A percentile compares a stretch with the other conserved stretches of the same genome.
Conservation (phyloP, 1,139 yeast genomes). For the Nakaseomyces kungkrabaensis region DNA sequence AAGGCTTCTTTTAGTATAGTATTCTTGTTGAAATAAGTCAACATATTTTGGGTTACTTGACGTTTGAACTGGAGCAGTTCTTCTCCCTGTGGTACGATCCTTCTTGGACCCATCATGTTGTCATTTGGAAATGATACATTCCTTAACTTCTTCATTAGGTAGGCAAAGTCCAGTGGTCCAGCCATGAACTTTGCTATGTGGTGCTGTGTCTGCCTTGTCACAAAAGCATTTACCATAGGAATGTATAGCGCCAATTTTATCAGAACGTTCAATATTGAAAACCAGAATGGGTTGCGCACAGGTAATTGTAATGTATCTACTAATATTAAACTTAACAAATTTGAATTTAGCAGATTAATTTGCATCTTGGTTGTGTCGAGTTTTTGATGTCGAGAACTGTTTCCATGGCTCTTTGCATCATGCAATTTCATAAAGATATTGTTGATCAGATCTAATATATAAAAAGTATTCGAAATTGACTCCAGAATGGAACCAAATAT, state of each 20-base stretch:
- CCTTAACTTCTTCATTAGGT: slow-evolving; percentile 8
- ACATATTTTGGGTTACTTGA: neutral
- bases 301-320: slow-evolving; percentile 14
- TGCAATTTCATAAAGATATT: neutral
- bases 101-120: slow-evolving; percentile 20
- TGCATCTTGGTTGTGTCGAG: neutral
- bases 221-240: neutral
- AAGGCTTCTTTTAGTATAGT: neutral
- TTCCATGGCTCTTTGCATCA: neutral
- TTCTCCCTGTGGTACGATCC: slow-evolving; percentile 16
- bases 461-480: slow-evolving; percentile 1
- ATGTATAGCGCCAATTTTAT: slow-evolving; percentile 4
- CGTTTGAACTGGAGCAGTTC: slow-evolving; percentile 5
- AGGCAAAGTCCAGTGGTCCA: neutral
- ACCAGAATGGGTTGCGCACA: slow-evolving; percentile 20
- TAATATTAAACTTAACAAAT: slow-evolving; percentile 16
- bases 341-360: slow-evolving; percentile 7
- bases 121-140: slow-evolving; percentile 24
- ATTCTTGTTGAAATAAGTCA: neutral
- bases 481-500: slow-evolving; percentile 3
- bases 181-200: neutral
- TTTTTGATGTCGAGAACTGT: neutral
- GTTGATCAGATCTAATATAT: slow-evolving; percentile 2
- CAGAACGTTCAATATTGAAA: slow-evolving; percentile 6
- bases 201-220: neutral